Evolutionary conservation across 768 basidiomycete species (phyloP).

Genomic region (Trametes cinnabarina): DNA sequence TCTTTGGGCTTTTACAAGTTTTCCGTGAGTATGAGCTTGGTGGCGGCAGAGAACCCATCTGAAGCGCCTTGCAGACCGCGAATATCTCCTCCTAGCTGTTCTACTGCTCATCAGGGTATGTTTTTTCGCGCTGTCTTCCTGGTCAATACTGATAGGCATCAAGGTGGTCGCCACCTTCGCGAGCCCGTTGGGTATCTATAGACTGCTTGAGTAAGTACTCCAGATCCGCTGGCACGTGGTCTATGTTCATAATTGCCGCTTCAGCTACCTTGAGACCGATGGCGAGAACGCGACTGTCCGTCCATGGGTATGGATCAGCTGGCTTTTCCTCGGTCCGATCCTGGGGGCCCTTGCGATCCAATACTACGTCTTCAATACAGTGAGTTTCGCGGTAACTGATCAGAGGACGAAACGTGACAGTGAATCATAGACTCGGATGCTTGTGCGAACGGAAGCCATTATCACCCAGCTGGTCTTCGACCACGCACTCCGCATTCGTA

Average conservation of each 20-base stretch:
- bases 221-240: not conserved
- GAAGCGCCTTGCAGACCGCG: not conserved
- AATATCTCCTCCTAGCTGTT: conserved; percentile 10
- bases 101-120: conserved; percentile 11
- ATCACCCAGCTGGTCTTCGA: conserved; percentile 55
- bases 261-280: conserved; percentile 56
- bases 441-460: conserved; percentile 44
- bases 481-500: conserved; percentile 51
- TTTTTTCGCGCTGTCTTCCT: too few species aligned
- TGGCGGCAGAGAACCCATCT: not conserved
- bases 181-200: conserved; percentile 35
- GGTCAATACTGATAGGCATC: not conserved
- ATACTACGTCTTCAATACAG: conserved; percentile 44
- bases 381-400: not conserved
- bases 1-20: conserved; percentile 25
- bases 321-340: conserved; percentile 49
- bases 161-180: conserved; percentile 27
- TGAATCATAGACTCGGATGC: conserved; percentile 30
- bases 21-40: conserved; percentile 15
- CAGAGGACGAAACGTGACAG: not conserved
- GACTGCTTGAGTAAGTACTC: conserved; percentile 30
- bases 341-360: conserved; percentile 47
- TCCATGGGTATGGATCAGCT: conserved; percentile 69
- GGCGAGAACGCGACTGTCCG: conserved; percentile 48
- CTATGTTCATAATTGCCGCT: not conserved